Base-by-base conservation (phyloP, 441 rosid species). In the Corymbia citriodora region DNA sequence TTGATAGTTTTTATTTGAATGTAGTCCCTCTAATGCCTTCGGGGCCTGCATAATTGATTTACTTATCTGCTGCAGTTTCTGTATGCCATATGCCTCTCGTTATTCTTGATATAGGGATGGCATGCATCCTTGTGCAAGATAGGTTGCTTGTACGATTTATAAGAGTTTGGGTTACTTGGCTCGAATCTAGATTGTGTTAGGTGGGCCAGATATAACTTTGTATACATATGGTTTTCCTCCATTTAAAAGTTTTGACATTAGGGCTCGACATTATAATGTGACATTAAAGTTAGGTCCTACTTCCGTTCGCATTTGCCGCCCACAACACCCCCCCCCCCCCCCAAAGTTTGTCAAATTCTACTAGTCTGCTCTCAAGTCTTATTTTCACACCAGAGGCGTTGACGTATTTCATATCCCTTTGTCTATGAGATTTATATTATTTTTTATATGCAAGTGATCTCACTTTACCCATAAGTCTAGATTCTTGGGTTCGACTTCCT, bases 311-410 rank as follows among this genome's bases (percentile, higher is more conserved):
- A 19, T 72, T 5, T 72, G 45, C 45, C 2, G 8, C 48, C 8
- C 55, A 3, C 8, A 7, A 2, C 55, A 2, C 59, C 25, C 57
- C 19, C 21, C 8, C 2, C 8, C 25, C 7, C 1, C 25, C 7
- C 10, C 19, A 48, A 3, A 14, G 0, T 1, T 18, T 1, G 4
- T n/a, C 5, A 6, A 72, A 36, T 10, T 72, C 27, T 36, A 19
- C 13, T 8, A 10, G 2, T 10, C 5, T 74, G 16, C 10, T 74
- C n/a, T 9, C 12, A 23, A 23, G 40, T 74, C 49, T 25, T 10
- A 79, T 8, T 79, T 74, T 13, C 1, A 1, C 2, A 13, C 6
- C 16, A 10, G 27, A 72, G 49, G 29, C 11, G 29, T 72, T 10
- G 11, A 72, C 10, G 50, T 40, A 21, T 74, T 25, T 21, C 16